Evolutionary conservation across 768 basidiomycete species (phyloP).

Genomic region (Termitomyces bulborhizus): DNA sequence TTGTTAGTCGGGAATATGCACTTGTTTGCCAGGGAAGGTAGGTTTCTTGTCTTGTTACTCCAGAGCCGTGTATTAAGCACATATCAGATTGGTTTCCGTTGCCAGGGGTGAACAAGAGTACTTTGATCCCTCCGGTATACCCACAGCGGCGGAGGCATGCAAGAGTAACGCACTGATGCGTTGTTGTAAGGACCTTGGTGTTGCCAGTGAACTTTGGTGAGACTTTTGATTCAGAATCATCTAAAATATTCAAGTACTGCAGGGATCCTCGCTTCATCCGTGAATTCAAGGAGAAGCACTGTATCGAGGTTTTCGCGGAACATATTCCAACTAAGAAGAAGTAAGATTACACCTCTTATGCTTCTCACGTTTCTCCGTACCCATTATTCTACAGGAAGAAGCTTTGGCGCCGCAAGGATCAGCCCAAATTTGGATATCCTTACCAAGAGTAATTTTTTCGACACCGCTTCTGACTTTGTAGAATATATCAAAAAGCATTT

Average conservation of each 20-base stretch:
- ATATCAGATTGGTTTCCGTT: slow-evolving; percentile 72
- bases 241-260: background rate
- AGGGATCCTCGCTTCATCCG: slow-evolving; percentile 97
- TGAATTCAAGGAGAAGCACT: slow-evolving; percentile 81
- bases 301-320: slow-evolving; percentile 82
- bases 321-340: slow-evolving; percentile 85
- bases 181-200: slow-evolving; percentile 93
- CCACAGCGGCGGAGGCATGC: slow-evolving; percentile 91
- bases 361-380: slow-evolving; percentile 1
- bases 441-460: slow-evolving; percentile 56
- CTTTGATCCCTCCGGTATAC: slow-evolving; percentile 84
- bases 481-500: background rate
- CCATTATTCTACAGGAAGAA: slow-evolving; percentile 57
- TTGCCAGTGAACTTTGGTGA: slow-evolving; percentile 95
- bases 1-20: slow-evolving; percentile 92
- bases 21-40: slow-evolving; percentile 89
- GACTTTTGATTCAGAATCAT: slow-evolving; percentile 12
- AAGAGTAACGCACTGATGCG: slow-evolving; percentile 98
- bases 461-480: background rate
- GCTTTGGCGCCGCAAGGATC: slow-evolving; percentile 85
- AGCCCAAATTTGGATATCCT: slow-evolving; percentile 82
- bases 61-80: background rate
- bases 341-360: slow-evolving; percentile 37
- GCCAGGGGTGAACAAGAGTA: slow-evolving; percentile 96
- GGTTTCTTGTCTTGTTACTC: slow-evolving; percentile 18